Evolutionary conservation across 139 green algal genomes (phyloP).

Genomic region (Chlorella sp.): DNA sequence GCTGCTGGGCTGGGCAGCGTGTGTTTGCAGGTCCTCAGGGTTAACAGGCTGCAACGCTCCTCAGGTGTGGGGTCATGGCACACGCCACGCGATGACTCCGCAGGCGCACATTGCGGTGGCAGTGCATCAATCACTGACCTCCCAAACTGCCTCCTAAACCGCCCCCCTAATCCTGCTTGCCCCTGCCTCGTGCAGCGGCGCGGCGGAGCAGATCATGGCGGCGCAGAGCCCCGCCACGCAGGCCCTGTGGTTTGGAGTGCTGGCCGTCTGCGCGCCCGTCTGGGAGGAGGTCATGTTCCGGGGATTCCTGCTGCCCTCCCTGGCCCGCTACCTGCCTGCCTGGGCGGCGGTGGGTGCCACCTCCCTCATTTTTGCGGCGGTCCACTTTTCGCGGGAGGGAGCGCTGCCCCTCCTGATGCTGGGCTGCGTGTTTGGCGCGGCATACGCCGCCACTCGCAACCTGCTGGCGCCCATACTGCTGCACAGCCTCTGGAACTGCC

Average conservation of each 20-base stretch:
- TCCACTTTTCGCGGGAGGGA: slow-evolving; percentile 86
- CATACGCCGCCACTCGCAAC: slow-evolving; percentile 80
- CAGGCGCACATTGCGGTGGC: no score
- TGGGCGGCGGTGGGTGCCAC: slow-evolving; percentile 54
- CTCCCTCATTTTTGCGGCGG: slow-evolving; percentile 81
- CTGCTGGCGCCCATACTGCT: slow-evolving; percentile 61
- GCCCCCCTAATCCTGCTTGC: slow-evolving; percentile 27
- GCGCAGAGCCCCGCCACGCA: slow-evolving; percentile 64
- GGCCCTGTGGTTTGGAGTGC: slow-evolving; percentile 75
- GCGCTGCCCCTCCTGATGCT: slow-evolving; percentile 91
- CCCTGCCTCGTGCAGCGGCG: slow-evolving; percentile 2
- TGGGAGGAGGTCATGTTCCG: slow-evolving; percentile 98
- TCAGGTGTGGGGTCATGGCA: no score
- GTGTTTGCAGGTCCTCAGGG: slow-evolving; percentile 38
- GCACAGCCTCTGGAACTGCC: slow-evolving; percentile 52
- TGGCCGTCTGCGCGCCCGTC: slow-evolving; percentile 84
- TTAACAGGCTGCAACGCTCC: no score
- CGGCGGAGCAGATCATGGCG: slow-evolving; percentile 53
- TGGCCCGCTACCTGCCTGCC: slow-evolving; percentile 76
- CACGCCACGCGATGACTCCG: no score
- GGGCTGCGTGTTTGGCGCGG: slow-evolving; percentile 80
- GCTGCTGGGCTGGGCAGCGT: neutral
- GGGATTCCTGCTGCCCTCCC: slow-evolving; percentile 90
- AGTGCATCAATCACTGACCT: slow-evolving; percentile 2
- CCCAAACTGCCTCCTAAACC: neutral